Evolutionary conservation across 2,329 filamentous ascomycete genomes (phyloP), one percentile per base, ranked within the genome.

Genomic region (Bipolaris gigantea): DNA sequence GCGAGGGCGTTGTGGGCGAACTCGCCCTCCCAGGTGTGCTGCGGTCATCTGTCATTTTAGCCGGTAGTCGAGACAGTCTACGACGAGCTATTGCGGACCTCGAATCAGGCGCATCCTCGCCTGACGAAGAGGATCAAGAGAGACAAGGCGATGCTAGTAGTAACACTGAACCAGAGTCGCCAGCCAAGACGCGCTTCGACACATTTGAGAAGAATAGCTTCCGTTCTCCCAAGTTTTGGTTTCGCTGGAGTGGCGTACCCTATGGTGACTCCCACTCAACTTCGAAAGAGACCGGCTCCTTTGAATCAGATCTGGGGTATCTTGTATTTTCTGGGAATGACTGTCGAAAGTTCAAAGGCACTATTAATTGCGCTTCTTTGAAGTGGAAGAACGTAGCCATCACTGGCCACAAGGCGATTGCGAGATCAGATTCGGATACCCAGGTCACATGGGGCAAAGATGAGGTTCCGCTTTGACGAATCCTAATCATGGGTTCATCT

Each of bases 191-290:
- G 18, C 62, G 65, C 25, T 65, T 67, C 53, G 39, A 55, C 33
- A 64, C 56, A 0, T 67, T 67, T 23, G 65, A 67, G 18, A 67
- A 66, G 44, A 67, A 67, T 47, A 64, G 60, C 40, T 66, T 67
- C 44, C 62, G 65, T n/a, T 46, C 54, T 4, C 65, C 65, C 21
- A 67, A 66, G 27, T 67, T 67, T 42, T 67, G 65, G 65, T 51
- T 67, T 8, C 53, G 54, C n/a, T 67, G 63, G 63, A 64, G 55
- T 41, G 63, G 63, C 38, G n/a, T 30, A 10, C 36, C 33, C 4
- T 30, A 19, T 23, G 18, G 21, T 2, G 35, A 36, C 7, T 32
- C 40, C 1, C 15, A 23, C 10, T 21, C 39, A 19, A 36, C 27
- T 10, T 9, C 27, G 13, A 38, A 52, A 13, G 49, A 34, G 4